These are phyloP conservation scores for Symbiodinium pilosum DNA, from an alignment of 73 alveolate genomes.

Conservation along the genomic window DNA sequence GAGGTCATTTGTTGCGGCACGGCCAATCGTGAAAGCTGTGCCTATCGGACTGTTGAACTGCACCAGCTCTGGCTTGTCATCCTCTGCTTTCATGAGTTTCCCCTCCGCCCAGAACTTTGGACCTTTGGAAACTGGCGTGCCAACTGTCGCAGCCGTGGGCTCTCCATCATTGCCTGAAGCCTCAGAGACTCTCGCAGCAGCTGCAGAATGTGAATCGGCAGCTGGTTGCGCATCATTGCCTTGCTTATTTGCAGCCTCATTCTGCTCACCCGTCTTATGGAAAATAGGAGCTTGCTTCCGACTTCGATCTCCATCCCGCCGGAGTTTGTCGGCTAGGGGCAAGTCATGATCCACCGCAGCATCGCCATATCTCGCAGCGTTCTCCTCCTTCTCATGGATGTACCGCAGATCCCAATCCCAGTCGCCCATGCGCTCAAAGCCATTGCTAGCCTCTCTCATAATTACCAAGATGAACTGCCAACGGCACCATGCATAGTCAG, in stretches of 20 bases:
- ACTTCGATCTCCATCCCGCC: conserved; percentile 64
- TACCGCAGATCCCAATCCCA: conserved; percentile 92
- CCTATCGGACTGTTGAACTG: conserved; percentile 32
- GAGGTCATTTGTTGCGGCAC: conserved; percentile 42
- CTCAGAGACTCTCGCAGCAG: neutral
- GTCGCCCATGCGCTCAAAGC: conserved; percentile 61
- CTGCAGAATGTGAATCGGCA: conserved; percentile 33
- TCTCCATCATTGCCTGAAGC: conserved; percentile 17
- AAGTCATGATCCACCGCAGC: conserved; percentile 78
- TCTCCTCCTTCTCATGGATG: conserved; percentile 70
- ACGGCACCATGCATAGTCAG: conserved; percentile 98
- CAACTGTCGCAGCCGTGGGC: conserved; percentile 69
- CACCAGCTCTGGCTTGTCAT: conserved; percentile 39
- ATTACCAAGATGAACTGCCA: conserved; percentile 70
- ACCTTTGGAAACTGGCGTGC: conserved; percentile 74
- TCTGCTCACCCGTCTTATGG: conserved; percentile 6
- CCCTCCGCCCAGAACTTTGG: conserved; percentile 72
- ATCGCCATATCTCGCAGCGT: conserved; percentile 77
- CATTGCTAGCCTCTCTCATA: neutral
- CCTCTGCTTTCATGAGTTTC: conserved; percentile 15
- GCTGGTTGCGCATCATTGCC: neutral
- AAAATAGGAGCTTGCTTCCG: conserved; percentile 14
- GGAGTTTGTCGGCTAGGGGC: conserved; percentile 87
- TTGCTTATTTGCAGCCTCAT: neutral
- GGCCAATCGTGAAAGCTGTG: conserved; percentile 56